Evolutionary conservation across 129 eudicot genomes (phyloP), one percentile per base, ranked within the genome.

Genomic region (Flaveria robusta): DNA sequence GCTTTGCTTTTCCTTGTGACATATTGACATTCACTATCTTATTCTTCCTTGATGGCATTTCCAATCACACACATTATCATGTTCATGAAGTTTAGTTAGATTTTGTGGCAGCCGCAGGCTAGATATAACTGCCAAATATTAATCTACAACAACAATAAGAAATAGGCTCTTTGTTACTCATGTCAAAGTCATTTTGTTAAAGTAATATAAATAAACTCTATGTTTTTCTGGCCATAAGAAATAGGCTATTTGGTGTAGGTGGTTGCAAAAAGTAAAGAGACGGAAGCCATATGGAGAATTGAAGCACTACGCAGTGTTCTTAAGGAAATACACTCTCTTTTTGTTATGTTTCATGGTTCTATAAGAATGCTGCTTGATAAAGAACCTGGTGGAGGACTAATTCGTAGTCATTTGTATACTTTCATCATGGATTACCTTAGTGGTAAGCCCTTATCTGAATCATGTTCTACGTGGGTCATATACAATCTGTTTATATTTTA

Each of bases 241-340:
- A 27, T 63, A 37, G 45, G 5, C 22, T 63, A 29, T 13, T 14
- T 63, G 34, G 70, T 70, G 72, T 77, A 95, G 97, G 90, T 95
- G 13, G 87, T 91, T 70, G 97, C 88, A 76, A 95, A 91, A 83
- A 82, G 77, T 78, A 88, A 83, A 55, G 97, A 94, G 74, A 83
- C 91, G 65, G 99, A 95, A 83, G 92, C 89, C 45, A 83, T 91
- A 34, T 95, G 92, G 92, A 74, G 99, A 64, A 79, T 59, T 74
- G 97, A 91, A 70, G 90, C 97, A 66, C 85, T 95, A 56, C 87
- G 96, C 26, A 83, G 78, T 9, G 77, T 95, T 72, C 97, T 95
- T 22, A 91, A 87, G 75, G 99, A 95, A 87, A 84, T 91, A 18
- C 96, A 95, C 86, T 89, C 97, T 72, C 97, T 95, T 46, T 91